Percentiles rank a stretch among this genome's conserved stretches.
Evolutionary conservation across 805 yeast genomes (phyloP).

Genomic region (Metschnikowia gelsemii): DNA sequence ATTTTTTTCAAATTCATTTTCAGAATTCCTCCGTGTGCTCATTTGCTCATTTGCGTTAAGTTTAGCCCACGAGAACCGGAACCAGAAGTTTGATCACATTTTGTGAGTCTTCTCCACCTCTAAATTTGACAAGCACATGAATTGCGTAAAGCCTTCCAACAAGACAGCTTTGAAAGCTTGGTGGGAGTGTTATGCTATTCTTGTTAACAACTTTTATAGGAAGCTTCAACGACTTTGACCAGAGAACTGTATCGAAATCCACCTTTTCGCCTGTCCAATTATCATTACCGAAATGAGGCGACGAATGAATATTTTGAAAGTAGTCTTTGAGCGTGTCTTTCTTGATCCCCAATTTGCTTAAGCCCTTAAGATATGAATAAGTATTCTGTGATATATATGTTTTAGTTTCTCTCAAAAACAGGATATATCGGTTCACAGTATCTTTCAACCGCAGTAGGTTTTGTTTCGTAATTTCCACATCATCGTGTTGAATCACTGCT

Average conservation of each 20-base stretch:
- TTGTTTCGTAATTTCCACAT: slow-evolving; percentile 31
- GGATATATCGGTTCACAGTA: slow-evolving; percentile 32
- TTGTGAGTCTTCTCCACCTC: slow-evolving; percentile 31
- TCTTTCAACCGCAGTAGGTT: slow-evolving; percentile 40
- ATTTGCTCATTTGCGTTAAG: too few species aligned
- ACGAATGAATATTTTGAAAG: slow-evolving; percentile 31
- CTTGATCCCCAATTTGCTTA: slow-evolving; percentile 38
- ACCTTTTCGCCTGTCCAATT: slow-evolving; percentile 31
- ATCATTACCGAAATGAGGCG: slow-evolving; percentile 20
- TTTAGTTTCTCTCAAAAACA: slow-evolving; percentile 36
- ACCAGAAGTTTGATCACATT: slow-evolving; percentile 17
- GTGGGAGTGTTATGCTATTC: slow-evolving; percentile 51
- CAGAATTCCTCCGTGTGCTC: too few species aligned
- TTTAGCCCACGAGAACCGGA: slow-evolving; percentile 21
- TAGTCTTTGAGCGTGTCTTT: slow-evolving; percentile 41
- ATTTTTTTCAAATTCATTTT: not conserved
- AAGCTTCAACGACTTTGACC: slow-evolving; percentile 36
- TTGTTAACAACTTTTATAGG: slow-evolving; percentile 45
- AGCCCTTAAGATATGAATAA: slow-evolving; percentile 37
- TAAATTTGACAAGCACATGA: slow-evolving; percentile 46
- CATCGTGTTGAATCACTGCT: slow-evolving; percentile 24
- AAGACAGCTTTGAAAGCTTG: slow-evolving; percentile 62
- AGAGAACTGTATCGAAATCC: slow-evolving; percentile 27
- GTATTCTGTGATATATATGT: slow-evolving; percentile 33
- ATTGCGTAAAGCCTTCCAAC: slow-evolving; percentile 58